Percentiles rank a stretch among this genome's conserved stretches.
Evolutionary conservation across 768 basidiomycete genomes (phyloP).

Genomic region (Kondoa malvinella): DNA sequence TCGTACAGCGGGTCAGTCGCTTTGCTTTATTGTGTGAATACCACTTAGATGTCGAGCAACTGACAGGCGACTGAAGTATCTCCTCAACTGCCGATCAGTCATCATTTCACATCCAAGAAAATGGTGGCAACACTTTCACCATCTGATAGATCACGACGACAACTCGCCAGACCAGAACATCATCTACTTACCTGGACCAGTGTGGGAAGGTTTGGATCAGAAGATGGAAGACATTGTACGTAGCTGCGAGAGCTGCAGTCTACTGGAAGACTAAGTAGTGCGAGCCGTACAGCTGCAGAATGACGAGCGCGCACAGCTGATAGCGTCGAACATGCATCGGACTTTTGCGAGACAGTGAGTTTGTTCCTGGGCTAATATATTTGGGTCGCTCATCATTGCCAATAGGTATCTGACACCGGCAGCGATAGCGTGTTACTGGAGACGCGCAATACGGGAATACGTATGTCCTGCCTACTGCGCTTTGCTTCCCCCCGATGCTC

Average conservation of each 20-base stretch:
- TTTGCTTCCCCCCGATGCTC: not conserved
- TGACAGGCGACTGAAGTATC: constrained; percentile 19
- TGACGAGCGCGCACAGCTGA: constrained; percentile 16
- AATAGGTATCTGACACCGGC: constrained; percentile 18
- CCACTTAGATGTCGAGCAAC: constrained; percentile 5
- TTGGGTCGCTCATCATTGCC: not conserved
- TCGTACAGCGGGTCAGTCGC: not conserved
- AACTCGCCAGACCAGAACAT: constrained; percentile 24
- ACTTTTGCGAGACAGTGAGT: constrained; percentile 12
- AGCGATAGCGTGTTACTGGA: constrained; percentile 20
- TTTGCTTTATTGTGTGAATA: not conserved
- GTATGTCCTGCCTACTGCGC: not conserved
- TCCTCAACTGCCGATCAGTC: constrained; percentile 13
- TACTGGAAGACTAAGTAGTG: too few relatives aligned
- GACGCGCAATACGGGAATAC: constrained; percentile 10
- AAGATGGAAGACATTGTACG: constrained; percentile 20
- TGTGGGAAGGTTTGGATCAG: constrained; percentile 21
- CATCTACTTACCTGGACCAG: constrained; percentile 20
- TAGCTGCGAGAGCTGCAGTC: not conserved
- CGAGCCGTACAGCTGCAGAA: constrained; percentile 6
- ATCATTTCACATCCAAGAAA: constrained; percentile 21
- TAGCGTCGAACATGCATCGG: constrained; percentile 18
- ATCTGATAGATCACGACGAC: constrained; percentile 21
- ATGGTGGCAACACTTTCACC: constrained; percentile 27
- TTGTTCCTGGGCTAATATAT: not conserved